Conservation (phyloP, 1,284 basidiomycete species). For the Spongiforma sp. region DNA sequence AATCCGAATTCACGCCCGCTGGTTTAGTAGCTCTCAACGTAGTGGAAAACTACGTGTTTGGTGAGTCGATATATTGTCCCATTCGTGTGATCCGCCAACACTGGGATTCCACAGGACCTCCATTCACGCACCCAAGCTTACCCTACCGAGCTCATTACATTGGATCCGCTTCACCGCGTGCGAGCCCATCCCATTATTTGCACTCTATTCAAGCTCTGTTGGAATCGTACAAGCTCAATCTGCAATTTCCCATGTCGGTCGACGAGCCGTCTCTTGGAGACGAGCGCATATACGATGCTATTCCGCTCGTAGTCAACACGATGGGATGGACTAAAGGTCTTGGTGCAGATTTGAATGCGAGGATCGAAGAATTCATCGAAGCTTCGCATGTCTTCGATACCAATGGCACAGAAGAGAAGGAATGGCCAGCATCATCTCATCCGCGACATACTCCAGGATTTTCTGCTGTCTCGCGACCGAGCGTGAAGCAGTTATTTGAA, state of each 20-base stretch:
- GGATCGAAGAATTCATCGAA: constrained; percentile 70
- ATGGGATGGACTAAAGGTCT: constrained; percentile 98
- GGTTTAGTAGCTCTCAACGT: constrained; percentile 87
- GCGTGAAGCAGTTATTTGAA: constrained; percentile 3
- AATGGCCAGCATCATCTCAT: constrained; percentile 32
- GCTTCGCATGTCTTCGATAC: constrained; percentile 51
- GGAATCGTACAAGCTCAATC: constrained; percentile 72
- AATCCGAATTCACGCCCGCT: constrained; percentile 91
- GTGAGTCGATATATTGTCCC: constrained; percentile 44
- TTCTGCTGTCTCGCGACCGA: neutral
- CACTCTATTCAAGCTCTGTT: constrained; percentile 71
- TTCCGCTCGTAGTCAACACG: constrained; percentile 93
- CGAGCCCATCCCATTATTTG: constrained; percentile 83
- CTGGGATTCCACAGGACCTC: constrained; percentile 61
- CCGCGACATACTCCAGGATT: constrained; percentile 31
- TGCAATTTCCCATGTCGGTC: constrained; percentile 55
- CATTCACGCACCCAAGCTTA: constrained; percentile 81
- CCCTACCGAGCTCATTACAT: constrained; percentile 85
- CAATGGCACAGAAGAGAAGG: constrained; percentile 22
- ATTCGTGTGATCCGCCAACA: constrained; percentile 4
- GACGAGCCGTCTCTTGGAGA: constrained; percentile 34
- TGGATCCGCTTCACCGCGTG: constrained; percentile 80
- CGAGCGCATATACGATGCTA: constrained; percentile 53
- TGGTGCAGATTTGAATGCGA: constrained; percentile 79
- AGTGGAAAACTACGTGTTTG: constrained; percentile 70